Base-by-base conservation (phyloP, 805 yeast genomes). In the Yueomyces sinensis region DNA sequence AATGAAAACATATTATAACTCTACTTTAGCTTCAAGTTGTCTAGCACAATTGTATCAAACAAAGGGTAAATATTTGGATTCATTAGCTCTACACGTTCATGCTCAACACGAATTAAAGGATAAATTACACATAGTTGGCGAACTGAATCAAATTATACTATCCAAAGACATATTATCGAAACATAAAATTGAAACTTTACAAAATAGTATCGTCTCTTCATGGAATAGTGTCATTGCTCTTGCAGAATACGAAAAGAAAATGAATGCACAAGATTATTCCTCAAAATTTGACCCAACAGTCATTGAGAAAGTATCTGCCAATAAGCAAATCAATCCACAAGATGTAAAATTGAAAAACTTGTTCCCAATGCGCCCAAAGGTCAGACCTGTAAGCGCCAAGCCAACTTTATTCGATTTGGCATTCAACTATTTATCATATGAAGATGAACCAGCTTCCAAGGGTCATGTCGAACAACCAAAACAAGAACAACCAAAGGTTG, bases 361-460 rank as follows among this genome's bases (percentile, higher is more conserved):
- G 18, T 52, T 54, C 35, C 57, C 52, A 20, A 19, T 46, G 29
- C 59, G 51, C 36, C 61, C 71, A 36, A 43, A 47, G n/a, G 32
- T 84, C 29, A 62, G 59, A 41, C 81, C 93, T 1, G 72, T 82
- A 2, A 68, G 75, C 35, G 72, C 78, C 37, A 89, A 91, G 58
- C 95, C 98, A 0, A 94, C 86, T 9, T 69, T 87, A 48, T 91
- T 84, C 48, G 98, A 89, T 53, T 65, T 83, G 43, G 97, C 94
- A 0, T 87, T 66, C 63, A 87, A 86, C 53, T 86, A 82, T 50
- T 69, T 87, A 35, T 64, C 66, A 25, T 76, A 75, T 47, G 62
- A 31, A 25, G 37, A 29, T n/a, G 46, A 29, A n/a, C 33, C 32
- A 16, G 13, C 32, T n/a, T 9, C 47, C 47, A 22, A 15, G 32